phyloP scores from a whole-genome alignment of 352 stramenopile species.

The Pythium rhizo-oryzae region DNA sequence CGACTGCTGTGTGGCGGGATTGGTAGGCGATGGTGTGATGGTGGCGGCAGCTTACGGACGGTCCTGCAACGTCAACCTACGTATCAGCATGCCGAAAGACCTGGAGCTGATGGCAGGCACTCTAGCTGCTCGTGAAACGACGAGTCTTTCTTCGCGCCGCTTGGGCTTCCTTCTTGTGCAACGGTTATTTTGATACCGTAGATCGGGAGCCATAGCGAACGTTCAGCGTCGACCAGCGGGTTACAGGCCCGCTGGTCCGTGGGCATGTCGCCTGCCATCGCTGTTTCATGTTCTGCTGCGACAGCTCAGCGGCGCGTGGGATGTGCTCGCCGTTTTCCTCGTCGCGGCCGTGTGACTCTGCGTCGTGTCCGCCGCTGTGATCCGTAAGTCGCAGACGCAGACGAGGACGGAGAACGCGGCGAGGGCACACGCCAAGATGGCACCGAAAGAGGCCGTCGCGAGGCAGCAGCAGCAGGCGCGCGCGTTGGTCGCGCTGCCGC shows the following conservation, averaged over 20 bases:
- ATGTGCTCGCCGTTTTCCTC: background rate
- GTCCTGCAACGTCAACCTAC: constrained; percentile 1
- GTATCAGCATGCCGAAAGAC: background rate
- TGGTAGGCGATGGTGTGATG: background rate
- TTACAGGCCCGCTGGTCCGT: too few species aligned
- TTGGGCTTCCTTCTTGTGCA: background rate
- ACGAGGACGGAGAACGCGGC: background rate
- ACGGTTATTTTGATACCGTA: constrained; percentile 6
- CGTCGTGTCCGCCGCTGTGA: background rate
- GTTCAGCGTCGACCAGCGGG: background rate
- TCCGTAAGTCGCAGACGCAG: background rate
- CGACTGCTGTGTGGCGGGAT: background rate
- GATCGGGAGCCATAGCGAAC: background rate
- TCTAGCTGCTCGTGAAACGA: background rate
- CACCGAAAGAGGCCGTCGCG: background rate
- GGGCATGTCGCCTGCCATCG: background rate
- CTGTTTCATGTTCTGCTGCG: background rate
- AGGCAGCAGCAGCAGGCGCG: constrained; percentile 8
- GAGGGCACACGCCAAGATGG: background rate
- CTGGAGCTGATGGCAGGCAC: background rate
- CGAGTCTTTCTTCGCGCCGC: background rate
- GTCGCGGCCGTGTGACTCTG: background rate
- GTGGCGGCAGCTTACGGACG: background rate
- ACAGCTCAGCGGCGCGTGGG: background rate
- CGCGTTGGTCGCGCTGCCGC: constrained; percentile 35